Evolutionary conservation across 2,329 filamentous ascomycete genomes (phyloP).

Genomic region (Colletotrichum ledebouriae): DNA sequence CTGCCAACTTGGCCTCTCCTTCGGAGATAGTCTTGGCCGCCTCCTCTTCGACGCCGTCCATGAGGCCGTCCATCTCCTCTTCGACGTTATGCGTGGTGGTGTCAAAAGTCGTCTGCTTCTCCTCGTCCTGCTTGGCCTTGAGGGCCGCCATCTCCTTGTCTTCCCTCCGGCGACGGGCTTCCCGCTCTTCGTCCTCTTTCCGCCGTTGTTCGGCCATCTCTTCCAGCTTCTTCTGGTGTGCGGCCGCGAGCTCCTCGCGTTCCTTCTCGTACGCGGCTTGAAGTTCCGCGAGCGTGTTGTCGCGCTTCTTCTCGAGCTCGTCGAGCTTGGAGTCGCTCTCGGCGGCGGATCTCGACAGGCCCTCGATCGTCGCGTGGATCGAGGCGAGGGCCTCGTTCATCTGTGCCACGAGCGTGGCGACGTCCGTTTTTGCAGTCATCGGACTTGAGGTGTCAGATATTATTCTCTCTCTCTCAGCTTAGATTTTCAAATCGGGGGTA

Average conservation of each 20-base stretch:
- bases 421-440: slow-evolving; percentile 48
- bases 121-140: slow-evolving; percentile 49
- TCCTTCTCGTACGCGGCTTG: slow-evolving; percentile 50
- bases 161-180: slow-evolving; percentile 52
- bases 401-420: slow-evolving; percentile 56
- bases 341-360: slow-evolving; percentile 48
- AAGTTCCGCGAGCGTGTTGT: slow-evolving; percentile 51
- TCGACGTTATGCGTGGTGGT: slow-evolving; percentile 51
- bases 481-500: background rate
- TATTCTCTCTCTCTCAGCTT: slow-evolving; percentile 18
- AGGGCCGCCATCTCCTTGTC: slow-evolving; percentile 52
- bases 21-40: slow-evolving; percentile 48
- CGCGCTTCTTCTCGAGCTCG: slow-evolving; percentile 55
- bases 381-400: slow-evolving; percentile 58
- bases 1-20: slow-evolving; percentile 50
- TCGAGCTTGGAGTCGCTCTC: slow-evolving; percentile 54
- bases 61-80: slow-evolving; percentile 52
- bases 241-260: slow-evolving; percentile 47
- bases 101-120: slow-evolving; percentile 48
- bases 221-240: slow-evolving; percentile 49
- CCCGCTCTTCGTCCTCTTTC: slow-evolving; percentile 58
- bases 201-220: slow-evolving; percentile 53
- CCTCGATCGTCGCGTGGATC: slow-evolving; percentile 54
- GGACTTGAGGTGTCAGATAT: slow-evolving; percentile 5
- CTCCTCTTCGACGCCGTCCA: slow-evolving; percentile 52